A percentile compares a stretch with the other conserved stretches of the same genome.
phyloP scores from a whole-genome alignment of 2,329 filamentous ascomycete genomes.

The Diaporthe velutina region DNA sequence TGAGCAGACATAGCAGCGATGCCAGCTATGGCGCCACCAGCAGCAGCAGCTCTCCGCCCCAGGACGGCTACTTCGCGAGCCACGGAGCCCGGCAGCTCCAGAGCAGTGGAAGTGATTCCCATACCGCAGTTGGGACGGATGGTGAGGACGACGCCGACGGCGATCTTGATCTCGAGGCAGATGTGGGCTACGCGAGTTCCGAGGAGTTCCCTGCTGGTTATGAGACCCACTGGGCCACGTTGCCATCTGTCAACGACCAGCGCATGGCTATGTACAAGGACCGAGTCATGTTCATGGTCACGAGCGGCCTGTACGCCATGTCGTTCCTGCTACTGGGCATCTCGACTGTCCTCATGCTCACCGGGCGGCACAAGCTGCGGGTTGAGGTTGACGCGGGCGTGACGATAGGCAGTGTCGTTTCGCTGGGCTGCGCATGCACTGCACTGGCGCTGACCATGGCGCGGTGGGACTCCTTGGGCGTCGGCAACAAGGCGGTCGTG shows the following conservation, averaged over 20 bases:
- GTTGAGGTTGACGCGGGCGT: conserved; percentile 82
- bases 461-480: conserved; percentile 58
- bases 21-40: conserved; percentile 43
- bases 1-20: conserved; percentile 42
- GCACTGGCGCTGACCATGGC: conserved; percentile 71
- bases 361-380: conserved; percentile 75
- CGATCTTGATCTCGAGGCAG: conserved; percentile 41
- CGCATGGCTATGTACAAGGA: conserved; percentile 65
- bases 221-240: conserved; percentile 64
- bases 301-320: conserved; percentile 66
- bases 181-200: conserved; percentile 60
- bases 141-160: conserved; percentile 56
- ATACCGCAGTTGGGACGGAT: conserved; percentile 52
- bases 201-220: conserved; percentile 67
- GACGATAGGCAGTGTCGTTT: conserved; percentile 76
- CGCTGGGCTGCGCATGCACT: conserved; percentile 72
- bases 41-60: conserved; percentile 40
- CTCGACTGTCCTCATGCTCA: conserved; percentile 74
- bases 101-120: conserved; percentile 43
- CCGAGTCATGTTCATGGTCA: conserved; percentile 66
- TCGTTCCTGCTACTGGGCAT: conserved; percentile 75
- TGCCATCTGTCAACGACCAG: conserved; percentile 66
- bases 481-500: conserved; percentile 59
- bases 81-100: conserved; percentile 48
- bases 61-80: conserved; percentile 44